Evolutionary conservation across 192 early-diverging fungal species (phyloP).

Genomic region (Coemansia sp.): DNA sequence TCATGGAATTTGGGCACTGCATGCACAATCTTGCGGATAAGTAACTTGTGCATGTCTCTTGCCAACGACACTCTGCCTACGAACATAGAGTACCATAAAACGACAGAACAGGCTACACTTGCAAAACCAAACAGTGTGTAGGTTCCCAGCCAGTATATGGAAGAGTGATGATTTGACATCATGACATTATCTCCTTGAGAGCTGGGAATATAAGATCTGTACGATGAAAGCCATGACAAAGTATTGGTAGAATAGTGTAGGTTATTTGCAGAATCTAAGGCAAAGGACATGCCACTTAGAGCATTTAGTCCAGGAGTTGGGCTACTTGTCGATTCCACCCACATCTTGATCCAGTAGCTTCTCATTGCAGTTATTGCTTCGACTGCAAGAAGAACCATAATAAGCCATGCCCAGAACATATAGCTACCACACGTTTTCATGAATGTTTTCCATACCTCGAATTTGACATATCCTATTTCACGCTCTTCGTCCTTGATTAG

Average conservation of each 20-base stretch:
- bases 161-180: too few species aligned
- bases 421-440: slow-evolving; percentile 60
- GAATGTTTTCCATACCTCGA: slow-evolving; percentile 74
- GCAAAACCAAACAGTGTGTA: slow-evolving; percentile 61
- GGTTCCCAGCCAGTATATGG: slow-evolving; percentile 62
- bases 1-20: slow-evolving; percentile 85
- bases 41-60: slow-evolving; percentile 55
- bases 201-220: too few species aligned
- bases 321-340: background rate
- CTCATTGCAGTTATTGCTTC: too few species aligned
- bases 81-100: slow-evolving; percentile 46
- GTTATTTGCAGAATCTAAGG: background rate
- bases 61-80: slow-evolving; percentile 61
- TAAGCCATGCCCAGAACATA: slow-evolving; percentile 52
- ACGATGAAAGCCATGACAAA: too few species aligned
- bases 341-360: too few species aligned
- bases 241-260: slow-evolving; percentile 24
- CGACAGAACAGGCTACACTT: slow-evolving; percentile 34
- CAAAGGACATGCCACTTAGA: background rate
- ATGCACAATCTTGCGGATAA: slow-evolving; percentile 60
- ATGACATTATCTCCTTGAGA: too few species aligned
- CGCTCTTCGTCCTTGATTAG: slow-evolving; percentile 82
- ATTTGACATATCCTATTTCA: slow-evolving; percentile 69
- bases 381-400: too few species aligned
- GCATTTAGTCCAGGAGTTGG: background rate